phyloP scores from a whole-genome alignment of 768 basidiomycete species.

The Suillus ampliporus region DNA sequence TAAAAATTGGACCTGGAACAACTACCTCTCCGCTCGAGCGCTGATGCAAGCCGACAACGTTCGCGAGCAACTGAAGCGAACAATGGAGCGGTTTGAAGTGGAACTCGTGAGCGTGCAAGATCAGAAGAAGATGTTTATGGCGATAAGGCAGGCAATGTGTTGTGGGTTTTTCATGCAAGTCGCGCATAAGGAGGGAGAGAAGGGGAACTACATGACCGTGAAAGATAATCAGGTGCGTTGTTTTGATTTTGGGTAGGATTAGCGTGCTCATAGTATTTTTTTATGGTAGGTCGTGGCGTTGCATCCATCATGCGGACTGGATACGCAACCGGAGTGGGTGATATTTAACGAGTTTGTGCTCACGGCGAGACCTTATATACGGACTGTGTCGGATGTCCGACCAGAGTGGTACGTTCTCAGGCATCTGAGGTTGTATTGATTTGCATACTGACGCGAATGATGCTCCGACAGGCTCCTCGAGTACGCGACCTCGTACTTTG shows the following conservation, averaged over 20 bases:
- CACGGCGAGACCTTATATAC: slow-evolving; percentile 87
- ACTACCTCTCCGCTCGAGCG: slow-evolving; percentile 84
- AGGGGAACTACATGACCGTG: slow-evolving; percentile 85
- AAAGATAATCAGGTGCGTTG: slow-evolving; percentile 88
- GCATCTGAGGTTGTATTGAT: slow-evolving; percentile 9
- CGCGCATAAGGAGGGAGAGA: slow-evolving; percentile 93
- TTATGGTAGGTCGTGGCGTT: slow-evolving; percentile 24
- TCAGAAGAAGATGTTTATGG: slow-evolving; percentile 70
- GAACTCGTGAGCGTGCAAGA: slow-evolving; percentile 73
- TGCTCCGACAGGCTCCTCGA: slow-evolving; percentile 61
- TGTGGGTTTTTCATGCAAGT: slow-evolving; percentile 99
- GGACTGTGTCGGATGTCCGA: slow-evolving; percentile 86
- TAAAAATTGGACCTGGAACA: slow-evolving; percentile 89
- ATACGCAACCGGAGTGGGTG: slow-evolving; percentile 91
- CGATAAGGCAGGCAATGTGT: slow-evolving; percentile 83
- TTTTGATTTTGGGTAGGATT: neutral
- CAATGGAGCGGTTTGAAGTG: slow-evolving; percentile 90
- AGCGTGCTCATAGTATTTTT: neutral
- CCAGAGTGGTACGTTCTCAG: slow-evolving; percentile 75
- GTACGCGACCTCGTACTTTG: slow-evolving; percentile 69
- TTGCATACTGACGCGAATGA: slow-evolving; percentile 5
- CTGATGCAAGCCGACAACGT: slow-evolving; percentile 94
- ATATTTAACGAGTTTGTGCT: slow-evolving; percentile 94
- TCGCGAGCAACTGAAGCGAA: slow-evolving; percentile 83
- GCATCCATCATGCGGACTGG: slow-evolving; percentile 89